Evolutionary conservation across 257 asterid species (phyloP), one percentile per base, ranked within the genome.

Genomic region (Jacaranda mimosifolia): DNA sequence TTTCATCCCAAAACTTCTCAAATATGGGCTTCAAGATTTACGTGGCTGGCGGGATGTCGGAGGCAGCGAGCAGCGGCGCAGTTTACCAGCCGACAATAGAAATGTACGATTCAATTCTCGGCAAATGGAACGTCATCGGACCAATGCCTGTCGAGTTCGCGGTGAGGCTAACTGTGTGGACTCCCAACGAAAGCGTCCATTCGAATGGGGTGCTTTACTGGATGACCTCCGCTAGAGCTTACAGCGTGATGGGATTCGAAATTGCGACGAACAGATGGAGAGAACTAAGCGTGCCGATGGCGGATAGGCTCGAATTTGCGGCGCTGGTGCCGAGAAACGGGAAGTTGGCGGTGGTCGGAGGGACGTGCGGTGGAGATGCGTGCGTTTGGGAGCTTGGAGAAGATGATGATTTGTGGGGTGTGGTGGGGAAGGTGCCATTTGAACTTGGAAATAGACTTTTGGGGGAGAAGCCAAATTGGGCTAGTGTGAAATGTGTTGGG

Each of bases 41-140:
- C 21, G 97, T 84, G n/a, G 97, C 92, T 4, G 98, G 97, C 7
- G 97, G 98, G 55, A 91, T 89, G 98, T 85, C 95, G 19, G 92
- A 72, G 74, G 87, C 78, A 4, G 81, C 81, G 17, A 39, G 79
- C 10, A 89, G 91, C 15, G 93, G 91, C 18, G 93, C 92, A 0
- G 68, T 60, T 0, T 88, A 94, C 87, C 89, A 90, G 48, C 83
- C 93, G 3, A 89, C 89, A 0, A 64, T 92, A 0, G 98, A 94
- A 70, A 70, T 83, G 78, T 92, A 92, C 70, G 92, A 92, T 3
- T 88, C 97, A 4, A 0, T 11, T 1, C 13, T 21, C 35, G 83
- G 79, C 35, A 62, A 18, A 6, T 92, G 97, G 96, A 36, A n/a
- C 58, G 8, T 63, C 0, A 52, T 75, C 1, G 89, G 87, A 14